Base-by-base conservation (phyloP, 2,329 filamentous ascomycete species). In the Venturia asperata region DNA sequence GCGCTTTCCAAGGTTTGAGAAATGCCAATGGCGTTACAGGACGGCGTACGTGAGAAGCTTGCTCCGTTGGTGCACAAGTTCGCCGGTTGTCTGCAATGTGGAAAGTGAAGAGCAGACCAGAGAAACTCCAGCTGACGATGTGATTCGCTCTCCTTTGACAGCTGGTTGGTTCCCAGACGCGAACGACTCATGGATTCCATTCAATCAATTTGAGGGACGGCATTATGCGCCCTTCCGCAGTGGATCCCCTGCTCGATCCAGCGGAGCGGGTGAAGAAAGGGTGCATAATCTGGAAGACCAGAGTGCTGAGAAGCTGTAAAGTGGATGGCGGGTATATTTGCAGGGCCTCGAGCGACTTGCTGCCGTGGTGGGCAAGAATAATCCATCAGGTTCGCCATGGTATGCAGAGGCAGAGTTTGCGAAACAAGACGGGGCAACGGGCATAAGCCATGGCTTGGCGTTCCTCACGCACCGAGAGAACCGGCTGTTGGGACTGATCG, bases 181-280 rank as follows among this genome's bases (percentile, higher is more conserved):
- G 30, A 58, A 58, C 52, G 49, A 27, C 27, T 56, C 27, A 34
- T 34, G 15, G 52, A 37, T 37, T 58, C 52, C 15, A 37, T 58
- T 37, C 52, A 58, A 58, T 58, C 52, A 58, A 58, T 58, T 58
- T 15, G 52, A 58, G 27, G 52, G 52, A 58, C 30, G 52, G 52
- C 52, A 58, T 58, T 58, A 58, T 58, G 52, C 52, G 52, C 30
- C 52, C 52, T 34, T 58, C 52, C 52, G 52, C 17, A 37, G 52
- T 21, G 52, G 52, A 15, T 58, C 52, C 52, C 2, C 2, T 37
- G 30, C 10, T 55, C 49, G n/a, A 19, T 37, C 52, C 52, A 58
- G 30, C 52, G 5, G 52, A 58, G 52, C 30, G 30, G 52, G 37
- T n/a, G 27, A n/a, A 58, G 52, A n/a, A 24, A 34, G 24, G 34